phyloP scores from a whole-genome alignment of 768 basidiomycete genomes.

The Hypholoma sublateritium region DNA sequence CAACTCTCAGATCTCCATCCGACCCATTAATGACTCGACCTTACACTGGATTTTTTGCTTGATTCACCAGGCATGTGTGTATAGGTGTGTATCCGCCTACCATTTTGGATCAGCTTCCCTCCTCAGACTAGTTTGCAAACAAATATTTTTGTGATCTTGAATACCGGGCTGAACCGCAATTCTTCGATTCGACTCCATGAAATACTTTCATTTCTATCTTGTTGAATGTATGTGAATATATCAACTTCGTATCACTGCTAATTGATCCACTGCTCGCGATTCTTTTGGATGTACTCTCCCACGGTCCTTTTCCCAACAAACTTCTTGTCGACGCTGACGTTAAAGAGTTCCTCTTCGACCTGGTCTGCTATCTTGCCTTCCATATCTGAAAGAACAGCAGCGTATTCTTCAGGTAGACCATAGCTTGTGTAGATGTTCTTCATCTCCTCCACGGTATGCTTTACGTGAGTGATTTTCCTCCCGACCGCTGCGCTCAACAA shows the following conservation, averaged over 20 bases:
- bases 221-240: no score
- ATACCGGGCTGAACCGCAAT: no score
- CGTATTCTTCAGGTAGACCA: conserved; percentile 14
- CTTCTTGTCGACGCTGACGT: conserved; percentile 11
- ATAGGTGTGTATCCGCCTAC: no score
- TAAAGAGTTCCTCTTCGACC: conserved; percentile 21
- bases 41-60: no score
- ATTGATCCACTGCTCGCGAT: conserved; percentile 17
- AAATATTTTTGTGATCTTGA: no score
- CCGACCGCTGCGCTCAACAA: conserved; percentile 16
- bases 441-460: conserved; percentile 10
- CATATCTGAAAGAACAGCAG: conserved; percentile 11
- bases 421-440: not conserved
- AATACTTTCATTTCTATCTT: no score
- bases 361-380: conserved; percentile 21
- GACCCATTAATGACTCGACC: no score
- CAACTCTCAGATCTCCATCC: no score
- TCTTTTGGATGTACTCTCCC: conserved; percentile 23
- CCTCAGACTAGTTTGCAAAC: no score
- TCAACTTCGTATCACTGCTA: not conserved
- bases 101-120: no score
- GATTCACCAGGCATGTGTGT: no score
- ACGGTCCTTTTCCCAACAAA: conserved; percentile 23
- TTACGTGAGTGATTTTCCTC: conserved; percentile 18
- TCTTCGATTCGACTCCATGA: no score